Base-by-base conservation (phyloP, 306 rosid species). In the Alnus rubra region DNA sequence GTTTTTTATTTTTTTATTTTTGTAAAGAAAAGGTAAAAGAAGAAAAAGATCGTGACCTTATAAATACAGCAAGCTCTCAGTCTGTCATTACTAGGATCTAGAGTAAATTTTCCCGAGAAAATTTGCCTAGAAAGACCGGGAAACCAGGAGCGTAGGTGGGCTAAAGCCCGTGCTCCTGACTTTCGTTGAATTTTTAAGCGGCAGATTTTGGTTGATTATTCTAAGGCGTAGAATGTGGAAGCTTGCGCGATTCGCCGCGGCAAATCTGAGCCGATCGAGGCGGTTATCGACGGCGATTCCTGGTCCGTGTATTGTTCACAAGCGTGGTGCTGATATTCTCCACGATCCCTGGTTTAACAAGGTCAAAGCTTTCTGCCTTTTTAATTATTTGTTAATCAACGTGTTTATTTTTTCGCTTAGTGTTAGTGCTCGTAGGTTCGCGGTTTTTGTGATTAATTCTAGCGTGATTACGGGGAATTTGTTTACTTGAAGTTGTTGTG, bases 271-370 rank as follows among this genome's bases (percentile, higher is more conserved):
- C 89, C 84, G 92, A 85, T 89, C 94, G 28, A 87, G 96, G 78
- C 81, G 84, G 9, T 87, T 91, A 78, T 91, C 98, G 78, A 70
- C 96, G 76, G 97, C 82, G 81, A 95, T 90, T 83, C 98, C 99
- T 31, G 96, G 92, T 23, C 99, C 99, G 2, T 90, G 96, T 87
- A 91, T 96, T 77, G 92, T 96, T 52, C 99, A 91, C 70, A 96
- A 96, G 87, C 99, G 99, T 56, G 99, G 99, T 45, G 91, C 99
- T 71, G 99, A 96, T 71, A 96, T 96, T 82, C 99, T 96, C 60
- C 99, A 96, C 70, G 99, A 96, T 88, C 99, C 99, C 1, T 96
- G 98, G 99, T 93, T 93, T 89, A 96, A 96, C 84, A 96, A 96
- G 99, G 99, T 95, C 71, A 14, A 35, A 37, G 42, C 15, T 50